Base-by-base conservation (phyloP, 371 early-diverging fungal species). In the Apophysomyces ossiformis region DNA sequence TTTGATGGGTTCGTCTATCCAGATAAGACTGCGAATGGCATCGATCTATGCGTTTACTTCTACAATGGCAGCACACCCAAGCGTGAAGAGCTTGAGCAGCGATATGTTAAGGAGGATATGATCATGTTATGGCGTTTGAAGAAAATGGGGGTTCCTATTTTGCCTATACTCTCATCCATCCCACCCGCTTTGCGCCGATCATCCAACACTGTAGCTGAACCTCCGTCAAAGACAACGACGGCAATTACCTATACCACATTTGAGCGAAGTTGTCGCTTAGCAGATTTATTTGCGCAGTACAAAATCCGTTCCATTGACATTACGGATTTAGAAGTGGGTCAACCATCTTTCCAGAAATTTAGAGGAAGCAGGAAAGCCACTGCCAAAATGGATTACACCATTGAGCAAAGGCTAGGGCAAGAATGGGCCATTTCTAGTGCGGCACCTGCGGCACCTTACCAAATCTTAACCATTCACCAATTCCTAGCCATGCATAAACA, bases 11-110 rank as follows among this genome's bases (percentile, higher is more conserved):
- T 63, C 36, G 71, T 76, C 36, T 79, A 71, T 58, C 77, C 79
- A 4, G 81, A 83, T 41, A 68, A 59, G 8, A 72, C 83, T 3
- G 77, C 79, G 1, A 71, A 77, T 58, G 83, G 83, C 9, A 73
- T 82, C 47, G 83, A 82, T 61, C 66, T 82, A 1, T 76, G 79
- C 18, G 73, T 82, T 5, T 82, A 82, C 66, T 76, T 82, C 36
- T 78, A 78, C 71, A 72, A 74, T 18, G 72, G 71, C 0, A 21
- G 69, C 13, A 21, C 21, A 15, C 16, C 60, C 12, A 44, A 60
- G 13, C 58, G 67, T 47, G 59, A 43, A n/a, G 72, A 64, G 4
- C n/a, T 50, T n/a, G 54, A 50, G 54, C 54, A 50, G 21, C 54
- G 21, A 21, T 26, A 26, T 38, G 39, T 61, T 5, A 56, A 67